Percentiles rank a stretch among this genome's conserved stretches.
Conservation (phyloP, 306 rosid species). For the Dryas alaskensis region DNA sequence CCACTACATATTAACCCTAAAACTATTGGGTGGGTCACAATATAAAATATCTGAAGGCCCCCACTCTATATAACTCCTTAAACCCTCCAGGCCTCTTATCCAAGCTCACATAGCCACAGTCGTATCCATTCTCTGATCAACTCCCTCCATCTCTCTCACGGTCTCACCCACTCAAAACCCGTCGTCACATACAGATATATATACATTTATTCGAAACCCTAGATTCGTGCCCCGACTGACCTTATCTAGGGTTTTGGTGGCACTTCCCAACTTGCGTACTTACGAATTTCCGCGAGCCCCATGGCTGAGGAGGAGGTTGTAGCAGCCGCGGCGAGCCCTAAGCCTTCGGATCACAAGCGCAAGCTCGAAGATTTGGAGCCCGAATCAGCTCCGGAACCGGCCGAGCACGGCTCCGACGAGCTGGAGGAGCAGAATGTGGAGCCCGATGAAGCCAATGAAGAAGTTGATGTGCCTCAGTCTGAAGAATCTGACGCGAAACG, state of each 20-base stretch:
- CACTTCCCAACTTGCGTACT: not conserved
- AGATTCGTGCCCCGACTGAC: conserved; percentile 13
- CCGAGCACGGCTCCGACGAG: conserved; percentile 30
- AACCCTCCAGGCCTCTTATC: not conserved
- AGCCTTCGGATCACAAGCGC: conserved; percentile 71
- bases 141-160: not conserved
- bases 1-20: not conserved
- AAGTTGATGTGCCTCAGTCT: conserved; percentile 12
- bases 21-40: not conserved
- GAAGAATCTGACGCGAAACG: conserved; percentile 64
- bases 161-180: not conserved
- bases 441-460: conserved; percentile 10
- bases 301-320: conserved; percentile 84
- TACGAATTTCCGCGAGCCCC: not conserved
- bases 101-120: not conserved
- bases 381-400: conserved; percentile 30
- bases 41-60: not conserved
- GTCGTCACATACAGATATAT: not conserved
- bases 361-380: conserved; percentile 78
- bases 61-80: not conserved
- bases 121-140: not conserved
- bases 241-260: not conserved
- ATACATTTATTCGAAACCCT: conserved; percentile 10
- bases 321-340: conserved; percentile 41
- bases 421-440: conserved; percentile 33